Base-by-base conservation (phyloP, 805 yeast genomes). In the Jamesozyma rosinii region DNA sequence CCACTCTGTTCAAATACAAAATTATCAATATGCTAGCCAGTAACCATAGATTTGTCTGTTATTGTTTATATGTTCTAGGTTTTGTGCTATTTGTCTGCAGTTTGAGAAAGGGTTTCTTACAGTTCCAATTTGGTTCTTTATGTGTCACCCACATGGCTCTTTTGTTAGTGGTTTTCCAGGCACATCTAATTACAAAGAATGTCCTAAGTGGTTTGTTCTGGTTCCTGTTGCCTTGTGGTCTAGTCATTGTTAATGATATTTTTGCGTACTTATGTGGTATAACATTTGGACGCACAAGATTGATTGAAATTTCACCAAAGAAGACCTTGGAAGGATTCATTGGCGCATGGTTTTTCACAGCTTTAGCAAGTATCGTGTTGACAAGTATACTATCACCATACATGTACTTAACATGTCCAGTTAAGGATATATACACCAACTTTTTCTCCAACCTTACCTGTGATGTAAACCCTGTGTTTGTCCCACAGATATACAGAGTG, bases 231-330 rank as follows among this genome's bases (percentile, higher is more conserved):
- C 98, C 98, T 5, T 88, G 86, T 48, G 81, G 92, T 2, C 71
- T 90, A 56, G 98, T 92, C 40, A 86, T 92, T 52, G 83, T 86
- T 44, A 92, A 92, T 62, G 98, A 92, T 61, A 88, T 90, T 42
- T 89, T 87, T 72, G 98, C 98, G 21, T 92, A 92, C 61, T 70
- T 92, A 39, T 92, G 97, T 67, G 98, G 98, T 37, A 92, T 92
- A 51, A 85, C 97, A 1, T 87, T 92, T 67, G 98, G 98, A 43
- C 77, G 74, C 49, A 90, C 97, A 32, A 95, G 86, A 58, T 76
- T 92, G 56, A 86, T 92, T 53, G 87, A 83, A 41, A 87, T 92
- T 49, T 86, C 96, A 11, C 98, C 98, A 44, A 92, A 92, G 66
- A 92, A 92, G 67, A 92, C 98, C 3, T 88, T 90, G 31, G 98